Evolutionary conservation across 202 grass and related monocot species (phyloP).

Genomic region (Carex sylvatica): DNA sequence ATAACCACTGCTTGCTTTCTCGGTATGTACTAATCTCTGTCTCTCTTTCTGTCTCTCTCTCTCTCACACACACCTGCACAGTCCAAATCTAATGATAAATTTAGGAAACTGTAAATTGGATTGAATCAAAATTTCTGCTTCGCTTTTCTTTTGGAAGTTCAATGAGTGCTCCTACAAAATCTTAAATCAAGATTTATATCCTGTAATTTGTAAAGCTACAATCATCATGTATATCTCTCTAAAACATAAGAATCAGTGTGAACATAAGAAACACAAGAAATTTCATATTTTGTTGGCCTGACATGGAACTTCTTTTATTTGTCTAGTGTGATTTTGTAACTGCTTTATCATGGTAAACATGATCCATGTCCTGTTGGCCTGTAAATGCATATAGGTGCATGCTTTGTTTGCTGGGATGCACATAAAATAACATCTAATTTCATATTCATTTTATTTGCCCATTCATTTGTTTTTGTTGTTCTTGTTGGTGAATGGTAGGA

Average conservation of each 20-base stretch:
- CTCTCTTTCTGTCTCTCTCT: not conserved
- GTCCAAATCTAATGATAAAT: not conserved
- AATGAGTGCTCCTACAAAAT: not conserved
- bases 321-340: not conserved
- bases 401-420: not conserved
- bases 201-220: not conserved
- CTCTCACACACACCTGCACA: not conserved
- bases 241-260: not conserved
- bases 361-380: not conserved
- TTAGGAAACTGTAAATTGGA: not conserved
- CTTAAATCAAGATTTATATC: not conserved
- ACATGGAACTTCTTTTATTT: not conserved
- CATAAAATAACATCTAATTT: constrained; percentile 12
- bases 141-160: not conserved
- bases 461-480: constrained; percentile 38
- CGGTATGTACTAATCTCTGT: constrained; percentile 51
- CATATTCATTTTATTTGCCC: constrained; percentile 4
- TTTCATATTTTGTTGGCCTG: too few species aligned
- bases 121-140: not conserved
- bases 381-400: not conserved
- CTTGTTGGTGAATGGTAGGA: constrained; percentile 51
- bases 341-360: constrained; percentile 1
- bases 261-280: not conserved
- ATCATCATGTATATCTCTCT: not conserved
- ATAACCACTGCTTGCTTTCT: constrained; percentile 56